phyloP scores from a whole-genome alignment of 306 rosid species.

The Clitoria ternatea region DNA sequence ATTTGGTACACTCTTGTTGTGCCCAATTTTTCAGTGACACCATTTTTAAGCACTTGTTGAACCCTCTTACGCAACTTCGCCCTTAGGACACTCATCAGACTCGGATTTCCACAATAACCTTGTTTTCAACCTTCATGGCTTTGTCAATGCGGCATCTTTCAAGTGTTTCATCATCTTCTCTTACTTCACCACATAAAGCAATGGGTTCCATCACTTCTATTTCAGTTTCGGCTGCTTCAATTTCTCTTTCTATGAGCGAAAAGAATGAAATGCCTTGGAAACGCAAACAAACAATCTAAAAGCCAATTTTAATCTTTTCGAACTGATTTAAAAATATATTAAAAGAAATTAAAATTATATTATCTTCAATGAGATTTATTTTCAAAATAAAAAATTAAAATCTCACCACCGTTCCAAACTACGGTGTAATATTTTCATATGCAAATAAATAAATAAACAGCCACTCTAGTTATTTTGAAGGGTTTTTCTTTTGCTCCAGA shows the following conservation, averaged over 20 bases:
- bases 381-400: too few species aligned
- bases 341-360: too few species aligned
- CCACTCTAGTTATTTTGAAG: too few species aligned
- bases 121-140: neutral
- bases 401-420: too few species aligned
- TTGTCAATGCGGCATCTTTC: neutral
- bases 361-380: too few species aligned
- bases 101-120: neutral
- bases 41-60: neutral
- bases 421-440: too few species aligned
- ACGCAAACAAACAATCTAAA: neutral
- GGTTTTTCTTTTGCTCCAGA: too few species aligned
- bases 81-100: neutral
- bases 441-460: too few species aligned
- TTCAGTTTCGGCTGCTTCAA: neutral
- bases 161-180: neutral
- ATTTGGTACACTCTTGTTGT: conserved; percentile 25
- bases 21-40: neutral
- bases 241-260: neutral
- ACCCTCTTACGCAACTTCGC: neutral
- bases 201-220: conserved; percentile 14
- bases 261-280: neutral
- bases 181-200: neutral
- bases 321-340: too few species aligned
- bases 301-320: too few species aligned